Evolutionary conservation across 345 rosid genomes (phyloP).

Genomic region (Arabis hirsuta): DNA sequence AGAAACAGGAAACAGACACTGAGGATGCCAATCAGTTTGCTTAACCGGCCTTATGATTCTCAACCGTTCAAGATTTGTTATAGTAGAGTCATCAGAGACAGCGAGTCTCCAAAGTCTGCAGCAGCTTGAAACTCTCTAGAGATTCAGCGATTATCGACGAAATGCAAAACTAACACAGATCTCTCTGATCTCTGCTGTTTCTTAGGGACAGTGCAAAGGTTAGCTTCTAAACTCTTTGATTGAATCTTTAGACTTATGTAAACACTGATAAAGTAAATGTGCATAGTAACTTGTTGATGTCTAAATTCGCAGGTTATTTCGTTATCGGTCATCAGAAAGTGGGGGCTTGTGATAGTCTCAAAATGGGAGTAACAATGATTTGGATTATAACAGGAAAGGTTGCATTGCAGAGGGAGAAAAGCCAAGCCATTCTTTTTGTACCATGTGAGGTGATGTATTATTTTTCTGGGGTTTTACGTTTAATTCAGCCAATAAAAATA

Average conservation of each 20-base stretch:
- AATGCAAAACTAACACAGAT: constrained; percentile 27
- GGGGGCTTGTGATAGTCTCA: constrained; percentile 37
- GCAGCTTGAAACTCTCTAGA: constrained; percentile 39
- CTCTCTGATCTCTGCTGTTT: constrained; percentile 33
- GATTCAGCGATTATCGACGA: constrained; percentile 13
- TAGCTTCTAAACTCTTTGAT: constrained; percentile 30
- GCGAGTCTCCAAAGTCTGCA: constrained; percentile 66
- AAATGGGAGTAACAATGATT: constrained; percentile 28
- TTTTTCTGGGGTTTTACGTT: constrained; percentile 25
- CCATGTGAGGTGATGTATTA: constrained; percentile 37
- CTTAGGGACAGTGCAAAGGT: constrained; percentile 37
- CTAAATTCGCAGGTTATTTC: constrained; percentile 29
- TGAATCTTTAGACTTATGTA: constrained; percentile 7
- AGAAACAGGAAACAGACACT: constrained; percentile 86
- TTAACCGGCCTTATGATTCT: constrained; percentile 87
- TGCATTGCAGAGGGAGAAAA: constrained; percentile 31
- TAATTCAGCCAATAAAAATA: constrained; percentile 38
- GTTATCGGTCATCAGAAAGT: constrained; percentile 26
- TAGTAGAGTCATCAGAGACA: constrained; percentile 82
- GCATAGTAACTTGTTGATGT: neutral
- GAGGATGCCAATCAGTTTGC: constrained; percentile 92
- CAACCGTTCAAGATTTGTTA: constrained; percentile 76
- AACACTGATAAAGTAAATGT: neutral
- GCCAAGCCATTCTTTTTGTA: constrained; percentile 30
- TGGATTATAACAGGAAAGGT: constrained; percentile 29